Base-by-base conservation (phyloP, 495 filamentous ascomycete genomes). In the Hyaloscypha hepaticicola region DNA sequence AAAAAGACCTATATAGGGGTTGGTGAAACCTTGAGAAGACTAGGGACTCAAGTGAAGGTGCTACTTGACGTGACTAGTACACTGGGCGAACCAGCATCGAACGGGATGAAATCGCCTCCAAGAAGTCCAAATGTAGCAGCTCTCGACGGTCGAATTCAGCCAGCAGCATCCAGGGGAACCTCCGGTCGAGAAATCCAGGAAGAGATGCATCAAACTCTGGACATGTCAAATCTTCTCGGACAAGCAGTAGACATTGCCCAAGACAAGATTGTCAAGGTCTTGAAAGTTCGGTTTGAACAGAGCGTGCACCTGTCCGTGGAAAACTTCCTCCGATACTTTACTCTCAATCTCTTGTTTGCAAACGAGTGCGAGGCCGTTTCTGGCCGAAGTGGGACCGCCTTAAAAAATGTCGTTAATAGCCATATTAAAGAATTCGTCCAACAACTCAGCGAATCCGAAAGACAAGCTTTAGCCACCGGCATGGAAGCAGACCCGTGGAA, bases 361-460 rank as follows among this genome's bases (percentile, higher is more conserved):
- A 96, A 97, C 69, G 95, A 99, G 73, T 99, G 95, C 69, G 95
- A 99, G 74, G 91, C 95, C 3, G 91, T 97, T 19, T 96, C 92
- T 16, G 95, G 95, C 3, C 85, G 95, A 60, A 87, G 91, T 59
- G 93, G 93, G 2, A 88, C 87, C 6, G 82, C 88, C 1, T 79
- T 99, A 28, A 96, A 96, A 73, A 94, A 85, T 3, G 82, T 96
- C 1, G 91, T 99, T 41, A 94, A 96, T 66, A 87, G 85, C 56
- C 95, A 99, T 64, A 97, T 99, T 71, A 87, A 86, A 53, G 92
- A 96, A 29, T 99, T 94, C 68, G 89, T 97, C 52, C 81, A 86
- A 33, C 79, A 83, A 4, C 88, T 93, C 63, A 87, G 88, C 6
- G 90, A 95, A 56, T 76, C 80, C 4, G 88, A 96, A 71, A 89